Conservation (phyloP, 106 monocot genomes). For the Dendrobium nobile region DNA sequence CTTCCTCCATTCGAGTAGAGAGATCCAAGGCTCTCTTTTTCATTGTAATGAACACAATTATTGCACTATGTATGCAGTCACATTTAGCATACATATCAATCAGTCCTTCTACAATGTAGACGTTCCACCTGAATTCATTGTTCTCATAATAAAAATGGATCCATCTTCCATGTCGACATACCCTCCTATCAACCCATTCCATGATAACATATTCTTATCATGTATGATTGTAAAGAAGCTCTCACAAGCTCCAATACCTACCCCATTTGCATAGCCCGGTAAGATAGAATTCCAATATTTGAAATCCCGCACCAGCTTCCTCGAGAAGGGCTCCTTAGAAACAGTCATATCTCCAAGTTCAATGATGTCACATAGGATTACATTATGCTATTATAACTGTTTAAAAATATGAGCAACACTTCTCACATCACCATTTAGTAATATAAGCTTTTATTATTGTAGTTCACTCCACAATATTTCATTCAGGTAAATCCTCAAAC, state of each 20-base stretch:
- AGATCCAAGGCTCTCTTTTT: neutral
- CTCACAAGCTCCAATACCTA: slow-evolving; percentile 31
- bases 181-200: slow-evolving; percentile 51
- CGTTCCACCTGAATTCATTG: slow-evolving; percentile 17
- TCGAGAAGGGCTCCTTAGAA: slow-evolving; percentile 31
- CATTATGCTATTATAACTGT: slow-evolving; percentile 18
- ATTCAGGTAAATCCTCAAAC: slow-evolving; percentile 40
- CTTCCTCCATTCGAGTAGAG: no score
- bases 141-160: slow-evolving; percentile 38
- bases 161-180: slow-evolving; percentile 34
- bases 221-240: slow-evolving; percentile 45
- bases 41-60: slow-evolving; percentile 28
- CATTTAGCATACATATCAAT: slow-evolving; percentile 76
- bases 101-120: slow-evolving; percentile 34
- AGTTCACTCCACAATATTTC: slow-evolving; percentile 44
- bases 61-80: slow-evolving; percentile 41
- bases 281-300: slow-evolving; percentile 61
- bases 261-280: slow-evolving; percentile 27
- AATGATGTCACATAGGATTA: slow-evolving; percentile 40
- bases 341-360: slow-evolving; percentile 26
- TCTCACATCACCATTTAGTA: slow-evolving; percentile 20
- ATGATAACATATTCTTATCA: slow-evolving; percentile 53
- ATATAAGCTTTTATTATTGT: slow-evolving; percentile 32
- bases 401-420: slow-evolving; percentile 31
- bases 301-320: slow-evolving; percentile 36